These are phyloP conservation scores for Arthrinium puccinioides DNA, from an alignment of 2,329 filamentous ascomycete genomes.

Conservation along the genomic window DNA sequence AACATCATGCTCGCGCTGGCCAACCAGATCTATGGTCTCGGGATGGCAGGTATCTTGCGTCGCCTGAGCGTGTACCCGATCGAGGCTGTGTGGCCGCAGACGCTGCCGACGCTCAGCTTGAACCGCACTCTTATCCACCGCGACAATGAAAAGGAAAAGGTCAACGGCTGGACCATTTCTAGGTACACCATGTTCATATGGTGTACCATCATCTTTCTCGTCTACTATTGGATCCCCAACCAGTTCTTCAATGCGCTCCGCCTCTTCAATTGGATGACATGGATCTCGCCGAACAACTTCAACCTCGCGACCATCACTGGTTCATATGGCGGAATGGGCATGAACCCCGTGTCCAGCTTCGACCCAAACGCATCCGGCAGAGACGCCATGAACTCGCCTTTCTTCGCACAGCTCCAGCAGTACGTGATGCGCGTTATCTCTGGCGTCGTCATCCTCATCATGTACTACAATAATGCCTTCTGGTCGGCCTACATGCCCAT, in stretches of 20 bases:
- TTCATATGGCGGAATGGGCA: conserved; percentile 33
- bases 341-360: conserved; percentile 30
- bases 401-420: conserved; percentile 55
- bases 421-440: conserved; percentile 49
- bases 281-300: conserved; percentile 38
- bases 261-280: conserved; percentile 39
- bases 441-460: conserved; percentile 44
- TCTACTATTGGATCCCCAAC: conserved; percentile 47
- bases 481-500: conserved; percentile 52
- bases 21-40: conserved; percentile 34
- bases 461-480: conserved; percentile 55
- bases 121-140: conserved; percentile 35
- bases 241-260: conserved; percentile 40
- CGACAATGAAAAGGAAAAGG: conserved; percentile 29
- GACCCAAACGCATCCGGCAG: conserved; percentile 27
- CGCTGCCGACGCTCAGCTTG: conserved; percentile 39
- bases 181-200: conserved; percentile 38
- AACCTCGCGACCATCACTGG: conserved; percentile 36
- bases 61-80: conserved; percentile 45
- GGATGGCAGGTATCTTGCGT: conserved; percentile 38
- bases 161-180: conserved; percentile 26
- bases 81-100: conserved; percentile 43
- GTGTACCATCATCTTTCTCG: conserved; percentile 32
- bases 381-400: conserved; percentile 25
- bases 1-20: conserved; percentile 37